These are phyloP conservation scores for Talaromyces sp. DNA, from an alignment of 2,329 filamentous ascomycete species.

Conservation along the genomic window DNA sequence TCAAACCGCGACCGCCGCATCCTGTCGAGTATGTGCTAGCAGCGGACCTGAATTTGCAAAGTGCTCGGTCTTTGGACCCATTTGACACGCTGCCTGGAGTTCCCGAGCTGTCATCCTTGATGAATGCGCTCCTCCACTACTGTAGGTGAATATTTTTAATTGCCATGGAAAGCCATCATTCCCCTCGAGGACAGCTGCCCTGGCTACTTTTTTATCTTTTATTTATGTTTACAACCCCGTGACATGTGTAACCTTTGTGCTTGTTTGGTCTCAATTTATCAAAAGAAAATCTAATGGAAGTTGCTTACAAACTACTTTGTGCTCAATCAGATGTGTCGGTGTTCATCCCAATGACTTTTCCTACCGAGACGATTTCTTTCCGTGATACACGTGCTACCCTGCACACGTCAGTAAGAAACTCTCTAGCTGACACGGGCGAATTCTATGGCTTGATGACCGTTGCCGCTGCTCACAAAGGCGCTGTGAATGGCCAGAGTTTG, in stretches of 20 bases:
- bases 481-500: constrained; percentile 21
- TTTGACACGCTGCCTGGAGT: constrained; percentile 28
- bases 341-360: constrained; percentile 36
- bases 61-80: constrained; percentile 27
- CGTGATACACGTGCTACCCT: constrained; percentile 18
- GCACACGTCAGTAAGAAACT: constrained; percentile 25
- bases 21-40: background rate
- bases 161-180: background rate
- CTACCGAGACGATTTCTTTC: constrained; percentile 23
- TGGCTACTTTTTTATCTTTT: background rate
- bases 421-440: constrained; percentile 30
- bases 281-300: background rate
- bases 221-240: background rate
- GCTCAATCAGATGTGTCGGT: constrained; percentile 23
- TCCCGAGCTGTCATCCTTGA: constrained; percentile 18
- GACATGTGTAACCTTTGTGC: background rate
- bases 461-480: constrained; percentile 34
- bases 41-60: constrained; percentile 12
- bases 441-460: constrained; percentile 37
- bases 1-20: constrained; percentile 9
- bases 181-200: background rate
- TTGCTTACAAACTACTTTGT: constrained; percentile 13
- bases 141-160: constrained; percentile 22
- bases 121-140: constrained; percentile 26
- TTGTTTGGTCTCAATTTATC: background rate